Base-by-base conservation (phyloP, 768 basidiomycete species). In the Trametes sanguinea region DNA sequence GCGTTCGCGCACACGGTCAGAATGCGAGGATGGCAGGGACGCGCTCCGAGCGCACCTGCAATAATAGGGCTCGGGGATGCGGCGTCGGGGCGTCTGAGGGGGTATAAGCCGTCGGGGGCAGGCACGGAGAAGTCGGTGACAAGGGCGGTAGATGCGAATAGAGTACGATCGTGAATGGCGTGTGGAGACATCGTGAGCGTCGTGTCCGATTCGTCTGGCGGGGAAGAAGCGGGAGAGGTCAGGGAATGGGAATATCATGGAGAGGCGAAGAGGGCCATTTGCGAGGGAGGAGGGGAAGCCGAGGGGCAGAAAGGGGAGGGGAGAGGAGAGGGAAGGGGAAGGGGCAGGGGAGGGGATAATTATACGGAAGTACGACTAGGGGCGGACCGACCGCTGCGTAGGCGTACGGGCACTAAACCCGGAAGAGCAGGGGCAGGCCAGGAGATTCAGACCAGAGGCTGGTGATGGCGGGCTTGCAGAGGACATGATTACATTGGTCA, bases 131-230 rank as follows among this genome's bases (percentile, higher is more conserved):
- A 56, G 63, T 52, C 45, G 43, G 63, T 60, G 53, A 54, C 46
- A 53, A 64, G 51, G 40, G 57, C 54, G 4, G 58, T 37, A n/a
- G 51, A 54, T 10, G 54, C 51, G 16, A 60, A 53, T 57, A 60
- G 51, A 47, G 63, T 56, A 64, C 54, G 59, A 60, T 64, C 58
- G 63, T 64, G 59, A 55, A 37, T 30, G 58, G 62, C 62, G 56
- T 63, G 51, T 14, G 57, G 57, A 50, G 58, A 56, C 63, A 60
- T 64, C 58, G 58, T 64, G 50, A 52, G 59, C 54, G 54, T 64
- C 63, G 54, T 64, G 32, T 47, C 54, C 48, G 63, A 56, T 54
- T 58, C 60, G 33, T 53, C 37, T 35, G 51, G 39, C 9, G 42
- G 14, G 14, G 42, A 55, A 6, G 39, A 33, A 55, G 46, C 11